These are phyloP conservation scores for Harrya chromipes DNA, from an alignment of 768 basidiomycete genomes.

Conservation along the genomic window DNA sequence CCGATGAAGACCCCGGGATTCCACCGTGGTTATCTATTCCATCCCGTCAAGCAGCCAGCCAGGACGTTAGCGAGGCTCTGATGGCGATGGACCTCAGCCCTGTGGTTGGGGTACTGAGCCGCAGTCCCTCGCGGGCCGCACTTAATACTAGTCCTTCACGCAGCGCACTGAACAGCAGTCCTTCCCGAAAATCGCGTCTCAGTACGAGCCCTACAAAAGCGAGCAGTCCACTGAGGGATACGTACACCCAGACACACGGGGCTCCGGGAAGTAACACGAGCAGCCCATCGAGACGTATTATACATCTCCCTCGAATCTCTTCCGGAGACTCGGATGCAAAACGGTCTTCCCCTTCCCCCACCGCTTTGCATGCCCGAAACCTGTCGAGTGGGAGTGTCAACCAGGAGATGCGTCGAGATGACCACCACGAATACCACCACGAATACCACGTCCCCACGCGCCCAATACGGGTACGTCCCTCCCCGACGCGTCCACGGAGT, in stretches of 20 bases:
- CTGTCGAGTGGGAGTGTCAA: neutral
- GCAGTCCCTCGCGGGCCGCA: constrained; percentile 23
- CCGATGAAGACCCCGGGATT: constrained; percentile 16
- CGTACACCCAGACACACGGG: constrained; percentile 1
- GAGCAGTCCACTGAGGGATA: constrained; percentile 18
- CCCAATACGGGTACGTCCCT: constrained; percentile 32
- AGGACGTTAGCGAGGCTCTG: constrained; percentile 28
- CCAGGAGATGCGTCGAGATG: constrained; percentile 5
- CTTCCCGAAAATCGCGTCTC: constrained; percentile 23
- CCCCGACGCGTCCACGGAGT: constrained; percentile 50
- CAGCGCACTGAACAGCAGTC: constrained; percentile 16
- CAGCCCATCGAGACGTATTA: constrained; percentile 21
- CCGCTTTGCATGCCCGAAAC: neutral
- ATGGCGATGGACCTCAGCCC: constrained; percentile 39
- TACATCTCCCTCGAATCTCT: constrained; percentile 23
- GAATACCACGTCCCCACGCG: constrained; percentile 2
- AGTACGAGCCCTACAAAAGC: constrained; percentile 22
- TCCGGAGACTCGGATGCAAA: constrained; percentile 11
- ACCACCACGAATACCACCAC: neutral
- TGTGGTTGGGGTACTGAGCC: constrained; percentile 11
- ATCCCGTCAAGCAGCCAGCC: constrained; percentile 13
- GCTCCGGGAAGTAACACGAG: constrained; percentile 12
- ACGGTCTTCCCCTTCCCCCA: constrained; percentile 4
- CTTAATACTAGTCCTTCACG: constrained; percentile 22
- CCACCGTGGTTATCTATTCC: constrained; percentile 32